Conservation (phyloP, 2,329 filamentous ascomycete species). For the Fusarium longipes region DNA sequence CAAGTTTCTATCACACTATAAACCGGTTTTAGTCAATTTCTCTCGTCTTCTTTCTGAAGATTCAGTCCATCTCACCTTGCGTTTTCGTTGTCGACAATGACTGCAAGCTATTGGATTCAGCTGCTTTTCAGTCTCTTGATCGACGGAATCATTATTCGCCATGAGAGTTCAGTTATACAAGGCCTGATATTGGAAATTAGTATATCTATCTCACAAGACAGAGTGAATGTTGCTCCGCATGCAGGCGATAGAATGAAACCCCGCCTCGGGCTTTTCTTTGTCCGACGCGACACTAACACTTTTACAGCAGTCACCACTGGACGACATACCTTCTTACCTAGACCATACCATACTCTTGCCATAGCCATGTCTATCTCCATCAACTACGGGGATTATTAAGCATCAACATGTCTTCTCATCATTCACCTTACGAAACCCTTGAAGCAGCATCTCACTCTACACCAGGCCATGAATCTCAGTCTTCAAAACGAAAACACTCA, state of each 20-base stretch:
- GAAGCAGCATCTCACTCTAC: slow-evolving; percentile 45
- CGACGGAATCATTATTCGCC: slow-evolving; percentile 22
- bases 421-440: slow-evolving; percentile 47
- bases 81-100: slow-evolving; percentile 50
- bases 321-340: not conserved
- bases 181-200: not conserved
- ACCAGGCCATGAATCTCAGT: slow-evolving; percentile 36
- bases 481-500: slow-evolving; percentile 48
- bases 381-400: not conserved
- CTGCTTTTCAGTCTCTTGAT: slow-evolving; percentile 23
- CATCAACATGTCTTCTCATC: slow-evolving; percentile 44
- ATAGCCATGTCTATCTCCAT: not conserved
- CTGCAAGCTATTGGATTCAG: slow-evolving; percentile 51
- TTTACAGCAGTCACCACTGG: not conserved
- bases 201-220: not conserved
- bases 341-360: not conserved
- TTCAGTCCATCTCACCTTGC: slow-evolving; percentile 42
- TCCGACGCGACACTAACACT: slow-evolving; percentile 34
- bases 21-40: not conserved
- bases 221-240: not conserved
- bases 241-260: slow-evolving; percentile 22
- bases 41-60: fast-evolving
- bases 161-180: slow-evolving; percentile 25
- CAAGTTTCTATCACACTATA: slow-evolving; percentile 41
- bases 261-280: slow-evolving; percentile 47